phyloP scores from a whole-genome alignment of 768 basidiomycete species.

The Mycena belliarum region DNA sequence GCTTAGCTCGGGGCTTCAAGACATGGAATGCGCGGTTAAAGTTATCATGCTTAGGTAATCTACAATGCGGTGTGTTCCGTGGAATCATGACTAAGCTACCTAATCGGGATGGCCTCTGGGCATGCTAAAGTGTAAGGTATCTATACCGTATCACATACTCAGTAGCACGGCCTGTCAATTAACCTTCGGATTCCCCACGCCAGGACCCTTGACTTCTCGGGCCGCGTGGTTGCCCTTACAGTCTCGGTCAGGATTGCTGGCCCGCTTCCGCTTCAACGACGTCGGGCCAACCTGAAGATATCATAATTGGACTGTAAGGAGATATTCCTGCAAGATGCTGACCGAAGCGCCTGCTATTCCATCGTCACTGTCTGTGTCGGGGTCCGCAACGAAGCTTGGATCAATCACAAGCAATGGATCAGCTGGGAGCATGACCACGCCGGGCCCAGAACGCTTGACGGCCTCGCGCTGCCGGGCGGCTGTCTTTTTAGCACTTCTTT shows the following conservation, averaged over 20 bases:
- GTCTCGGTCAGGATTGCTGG: background rate
- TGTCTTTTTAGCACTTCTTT: background rate
- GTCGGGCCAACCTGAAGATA: background rate
- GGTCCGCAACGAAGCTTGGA: background rate
- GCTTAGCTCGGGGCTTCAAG: too few species aligned
- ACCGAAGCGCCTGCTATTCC: background rate
- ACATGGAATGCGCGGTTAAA: too few species aligned
- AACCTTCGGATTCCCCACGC: too few species aligned
- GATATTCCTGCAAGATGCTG: background rate
- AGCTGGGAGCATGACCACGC: background rate
- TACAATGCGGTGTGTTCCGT: too few species aligned
- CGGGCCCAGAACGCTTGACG: background rate
- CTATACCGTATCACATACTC: too few species aligned
- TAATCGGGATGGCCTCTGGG: too few species aligned
- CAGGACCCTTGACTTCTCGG: too few species aligned
- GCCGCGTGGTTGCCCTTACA: too few species aligned
- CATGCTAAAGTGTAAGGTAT: too few species aligned
- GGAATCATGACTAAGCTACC: too few species aligned
- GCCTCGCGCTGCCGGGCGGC: background rate
- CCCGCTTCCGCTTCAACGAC: background rate
- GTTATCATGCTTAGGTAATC: too few species aligned
- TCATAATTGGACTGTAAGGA: background rate
- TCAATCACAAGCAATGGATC: background rate
- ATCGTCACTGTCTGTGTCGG: background rate
- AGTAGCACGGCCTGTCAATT: too few species aligned